These are phyloP conservation scores for Claviceps maximensis DNA, from an alignment of 2,329 filamentous ascomycete species.

Conservation along the genomic window DNA sequence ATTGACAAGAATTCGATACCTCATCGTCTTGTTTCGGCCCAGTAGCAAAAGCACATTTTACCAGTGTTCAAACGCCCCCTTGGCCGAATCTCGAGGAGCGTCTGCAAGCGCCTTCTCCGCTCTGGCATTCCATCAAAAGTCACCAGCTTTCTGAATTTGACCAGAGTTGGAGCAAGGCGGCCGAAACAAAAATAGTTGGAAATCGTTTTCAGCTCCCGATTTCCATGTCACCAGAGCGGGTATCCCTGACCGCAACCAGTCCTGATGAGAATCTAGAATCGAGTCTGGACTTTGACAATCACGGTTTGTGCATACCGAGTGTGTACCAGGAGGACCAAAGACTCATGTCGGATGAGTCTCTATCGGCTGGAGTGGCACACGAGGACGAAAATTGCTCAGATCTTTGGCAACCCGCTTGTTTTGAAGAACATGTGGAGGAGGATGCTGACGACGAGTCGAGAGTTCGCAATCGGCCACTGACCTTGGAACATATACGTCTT, in stretches of 20 bases:
- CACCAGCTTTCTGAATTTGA: not conserved
- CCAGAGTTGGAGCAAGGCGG: no score
- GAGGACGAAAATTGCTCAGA: not conserved
- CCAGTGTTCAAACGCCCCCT: not conserved
- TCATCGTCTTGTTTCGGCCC: not conserved
- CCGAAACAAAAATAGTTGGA: no score
- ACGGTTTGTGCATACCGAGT: not conserved
- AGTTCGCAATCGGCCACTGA: slow-evolving; percentile 2
- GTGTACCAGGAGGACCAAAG: not conserved
- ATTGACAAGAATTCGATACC: not conserved
- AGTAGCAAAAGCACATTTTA: not conserved
- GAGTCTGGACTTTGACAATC: not conserved
- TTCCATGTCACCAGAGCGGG: slow-evolving; percentile 8
- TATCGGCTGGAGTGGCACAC: not conserved
- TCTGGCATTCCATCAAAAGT: not conserved
- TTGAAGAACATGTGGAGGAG: not conserved
- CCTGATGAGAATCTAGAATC: slow-evolving; percentile 4
- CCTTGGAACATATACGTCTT: slow-evolving; percentile 13
- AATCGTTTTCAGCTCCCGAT: not conserved
- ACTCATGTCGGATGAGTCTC: not conserved
- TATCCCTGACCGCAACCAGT: slow-evolving; percentile 4
- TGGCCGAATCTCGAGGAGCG: not conserved
- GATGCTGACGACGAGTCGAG: not conserved
- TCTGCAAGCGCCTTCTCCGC: not conserved
- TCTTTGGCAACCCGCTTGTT: not conserved